A percentile compares a stretch with the other conserved stretches of the same genome.
Evolutionary conservation across 805 yeast genomes (phyloP).

Genomic region (Tetrapisispora pingtungensis): DNA sequence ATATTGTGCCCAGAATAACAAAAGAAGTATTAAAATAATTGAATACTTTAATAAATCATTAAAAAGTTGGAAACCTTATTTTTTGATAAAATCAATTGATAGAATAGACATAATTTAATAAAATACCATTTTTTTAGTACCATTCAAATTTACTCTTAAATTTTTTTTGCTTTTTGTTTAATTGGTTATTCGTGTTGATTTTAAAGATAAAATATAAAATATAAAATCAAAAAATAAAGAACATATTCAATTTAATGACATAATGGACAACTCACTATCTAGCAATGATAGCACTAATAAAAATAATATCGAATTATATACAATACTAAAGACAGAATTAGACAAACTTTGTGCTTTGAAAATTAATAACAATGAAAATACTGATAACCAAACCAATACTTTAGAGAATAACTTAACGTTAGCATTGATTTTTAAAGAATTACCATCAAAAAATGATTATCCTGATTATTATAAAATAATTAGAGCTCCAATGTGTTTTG

Average conservation of each 20-base stretch:
- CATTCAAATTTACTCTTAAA: too few relatives aligned
- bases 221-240: too few relatives aligned
- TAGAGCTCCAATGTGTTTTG: slow-evolving; percentile 67
- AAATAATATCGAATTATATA: not conserved
- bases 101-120: too few relatives aligned
- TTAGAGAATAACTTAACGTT: slow-evolving; percentile 19
- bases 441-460: slow-evolving; percentile 59
- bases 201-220: too few relatives aligned
- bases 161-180: too few relatives aligned
- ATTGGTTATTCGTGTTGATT: too few relatives aligned
- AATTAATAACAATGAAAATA: not conserved
- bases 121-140: too few relatives aligned
- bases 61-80: too few relatives aligned
- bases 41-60: too few relatives aligned
- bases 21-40: too few relatives aligned
- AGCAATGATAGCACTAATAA: not conserved
- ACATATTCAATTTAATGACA: not conserved
- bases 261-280: not conserved
- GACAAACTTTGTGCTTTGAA: slow-evolving; percentile 18
- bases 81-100: too few relatives aligned
- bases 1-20: too few relatives aligned
- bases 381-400: not conserved
- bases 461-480: slow-evolving; percentile 76
- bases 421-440: slow-evolving; percentile 23
- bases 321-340: slow-evolving; percentile 6